Conservation (phyloP, 2,329 filamentous ascomycete genomes). For the Knufia fluminis region DNA sequence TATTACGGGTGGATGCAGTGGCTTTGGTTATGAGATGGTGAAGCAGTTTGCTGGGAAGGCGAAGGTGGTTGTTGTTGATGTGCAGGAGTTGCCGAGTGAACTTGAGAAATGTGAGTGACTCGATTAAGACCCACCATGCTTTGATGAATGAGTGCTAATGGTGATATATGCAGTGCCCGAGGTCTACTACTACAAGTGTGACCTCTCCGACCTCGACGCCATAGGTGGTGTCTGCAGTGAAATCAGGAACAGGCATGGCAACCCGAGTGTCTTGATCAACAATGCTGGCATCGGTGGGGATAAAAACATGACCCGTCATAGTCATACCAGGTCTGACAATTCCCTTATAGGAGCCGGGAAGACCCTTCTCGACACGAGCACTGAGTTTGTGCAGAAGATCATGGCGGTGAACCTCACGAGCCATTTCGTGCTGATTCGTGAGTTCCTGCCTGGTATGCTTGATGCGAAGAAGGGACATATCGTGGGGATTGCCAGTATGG, state of each 20-base stretch:
- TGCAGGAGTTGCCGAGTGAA: constrained; percentile 32
- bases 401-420: constrained; percentile 63
- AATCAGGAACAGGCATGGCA: constrained; percentile 49
- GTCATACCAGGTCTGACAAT: constrained; percentile 33
- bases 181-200: constrained; percentile 61
- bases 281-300: constrained; percentile 57
- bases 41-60: constrained; percentile 56
- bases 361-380: constrained; percentile 49
- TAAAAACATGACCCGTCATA: constrained; percentile 40
- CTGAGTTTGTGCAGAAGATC: constrained; percentile 53
- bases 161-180: constrained; percentile 28
- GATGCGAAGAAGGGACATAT: constrained; percentile 60
- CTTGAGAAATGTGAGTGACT: constrained; percentile 18
- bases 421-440: constrained; percentile 56
- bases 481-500: constrained; percentile 59
- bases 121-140: no score
- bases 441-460: constrained; percentile 60
- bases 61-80: constrained; percentile 63
- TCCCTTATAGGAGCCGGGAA: constrained; percentile 53
- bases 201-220: constrained; percentile 52
- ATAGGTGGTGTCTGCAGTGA: constrained; percentile 33
- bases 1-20: constrained; percentile 57
- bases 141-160: constrained; percentile 24
- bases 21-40: constrained; percentile 61
- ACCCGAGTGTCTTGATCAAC: constrained; percentile 62